Conservation (phyloP, 2,329 filamentous ascomycete genomes). For the Clarireedia monteithiana region DNA sequence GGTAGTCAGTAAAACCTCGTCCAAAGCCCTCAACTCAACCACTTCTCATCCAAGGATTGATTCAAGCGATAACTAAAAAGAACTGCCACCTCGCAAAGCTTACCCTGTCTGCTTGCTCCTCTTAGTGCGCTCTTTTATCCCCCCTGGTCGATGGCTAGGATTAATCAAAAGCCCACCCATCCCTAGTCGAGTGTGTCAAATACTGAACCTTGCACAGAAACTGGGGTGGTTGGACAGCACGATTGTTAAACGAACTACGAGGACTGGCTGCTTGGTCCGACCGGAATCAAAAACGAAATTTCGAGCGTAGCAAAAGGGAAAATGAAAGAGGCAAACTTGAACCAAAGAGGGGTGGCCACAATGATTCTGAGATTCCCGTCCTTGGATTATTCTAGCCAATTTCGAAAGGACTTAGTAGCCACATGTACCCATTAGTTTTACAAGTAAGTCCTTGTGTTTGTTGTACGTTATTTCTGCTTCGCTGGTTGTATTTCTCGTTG, state of each 20-base stretch:
- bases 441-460: neutral
- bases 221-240: constrained; percentile 4
- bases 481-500: constrained; percentile 4
- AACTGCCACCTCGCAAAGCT: neutral
- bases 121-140: neutral
- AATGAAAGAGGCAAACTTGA: neutral
- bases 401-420: neutral
- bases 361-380: neutral
- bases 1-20: neutral
- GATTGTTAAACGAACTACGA: neutral
- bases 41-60: neutral
- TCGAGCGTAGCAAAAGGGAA: neutral
- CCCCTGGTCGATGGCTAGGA: neutral
- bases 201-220: neutral
- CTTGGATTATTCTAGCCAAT: too few relatives aligned
- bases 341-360: neutral
- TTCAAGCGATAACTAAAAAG: neutral
- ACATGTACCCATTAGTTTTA: neutral
- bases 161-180: neutral
- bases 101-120: neutral
- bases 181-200: neutral
- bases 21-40: too few relatives aligned
- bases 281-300: neutral
- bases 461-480: constrained; percentile 4
- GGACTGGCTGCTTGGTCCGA: neutral